phyloP scores from a whole-genome alignment of 2,329 filamentous ascomycete genomes.

The Graphium sp. region DNA sequence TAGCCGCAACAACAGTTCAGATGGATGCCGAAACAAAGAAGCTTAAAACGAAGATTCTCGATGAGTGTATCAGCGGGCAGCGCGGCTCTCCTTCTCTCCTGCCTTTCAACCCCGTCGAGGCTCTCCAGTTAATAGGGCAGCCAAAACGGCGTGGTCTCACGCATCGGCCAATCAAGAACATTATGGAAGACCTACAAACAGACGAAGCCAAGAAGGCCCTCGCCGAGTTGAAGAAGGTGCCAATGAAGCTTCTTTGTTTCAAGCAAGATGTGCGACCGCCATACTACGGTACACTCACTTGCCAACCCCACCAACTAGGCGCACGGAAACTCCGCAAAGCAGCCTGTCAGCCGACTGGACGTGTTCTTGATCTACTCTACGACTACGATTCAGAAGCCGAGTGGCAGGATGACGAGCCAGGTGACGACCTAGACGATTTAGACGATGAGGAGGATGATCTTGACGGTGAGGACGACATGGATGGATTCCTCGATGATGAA shows the following conservation, averaged over 20 bases:
- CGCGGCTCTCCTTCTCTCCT: conserved; percentile 21
- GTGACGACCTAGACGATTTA: conserved; percentile 51
- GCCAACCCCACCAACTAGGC: conserved; percentile 28
- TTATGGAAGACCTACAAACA: conserved; percentile 38
- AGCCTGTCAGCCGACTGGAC: conserved; percentile 34
- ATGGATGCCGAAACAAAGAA: conserved; percentile 39
- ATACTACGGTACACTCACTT: conserved; percentile 60
- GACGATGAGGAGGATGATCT: conserved; percentile 53
- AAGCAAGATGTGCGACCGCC: conserved; percentile 49
- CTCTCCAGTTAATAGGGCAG: conserved; percentile 26
- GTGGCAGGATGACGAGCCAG: conserved; percentile 59
- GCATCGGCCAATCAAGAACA: conserved; percentile 38
- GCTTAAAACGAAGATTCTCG: conserved; percentile 32
- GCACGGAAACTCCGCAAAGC: conserved; percentile 28
- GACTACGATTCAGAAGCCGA: conserved; percentile 78
- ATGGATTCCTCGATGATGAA: conserved; percentile 77
- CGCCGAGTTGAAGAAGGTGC: conserved; percentile 30
- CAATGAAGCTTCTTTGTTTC: conserved; percentile 47
- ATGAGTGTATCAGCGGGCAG: conserved; percentile 30
- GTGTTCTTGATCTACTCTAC: conserved; percentile 52
- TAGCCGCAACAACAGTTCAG: conserved; percentile 44
- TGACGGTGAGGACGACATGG: conserved; percentile 72
- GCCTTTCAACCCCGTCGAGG: conserved; percentile 24
- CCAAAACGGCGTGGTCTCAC: conserved; percentile 25
- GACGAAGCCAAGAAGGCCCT: conserved; percentile 19